Conservation (phyloP, 345 rosid species). For the Trapa incisa region DNA sequence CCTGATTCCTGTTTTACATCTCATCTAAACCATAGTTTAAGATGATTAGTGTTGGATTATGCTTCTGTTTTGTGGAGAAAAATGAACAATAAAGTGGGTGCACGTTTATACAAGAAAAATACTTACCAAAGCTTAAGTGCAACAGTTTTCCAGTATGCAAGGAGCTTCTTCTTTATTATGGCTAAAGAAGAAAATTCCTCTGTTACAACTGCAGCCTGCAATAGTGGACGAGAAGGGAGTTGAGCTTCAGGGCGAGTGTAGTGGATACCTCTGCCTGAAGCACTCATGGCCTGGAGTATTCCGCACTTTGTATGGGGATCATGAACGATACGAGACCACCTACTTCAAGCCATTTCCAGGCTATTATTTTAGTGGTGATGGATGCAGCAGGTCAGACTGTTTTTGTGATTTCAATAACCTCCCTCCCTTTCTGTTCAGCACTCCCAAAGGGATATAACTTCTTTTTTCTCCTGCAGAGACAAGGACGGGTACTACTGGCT, state of each 20-base stretch:
- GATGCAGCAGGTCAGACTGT: constrained; percentile 71
- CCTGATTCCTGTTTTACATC: background rate
- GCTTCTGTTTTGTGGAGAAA: background rate
- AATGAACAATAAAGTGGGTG: background rate
- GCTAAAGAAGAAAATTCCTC: background rate
- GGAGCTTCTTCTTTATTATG: background rate
- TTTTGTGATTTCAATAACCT: background rate
- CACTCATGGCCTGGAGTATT: constrained; percentile 97
- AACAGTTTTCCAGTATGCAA: background rate
- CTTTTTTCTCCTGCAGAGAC: constrained; percentile 42
- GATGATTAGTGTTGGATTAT: too few species aligned
- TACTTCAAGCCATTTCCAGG: constrained; percentile 95
- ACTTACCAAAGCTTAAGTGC: background rate
- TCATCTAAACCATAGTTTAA: too few species aligned
- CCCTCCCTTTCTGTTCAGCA: background rate
- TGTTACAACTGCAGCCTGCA: constrained; percentile 41
- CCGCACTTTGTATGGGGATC: constrained; percentile 90
- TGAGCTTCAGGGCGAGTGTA: constrained; percentile 91
- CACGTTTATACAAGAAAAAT: background rate
- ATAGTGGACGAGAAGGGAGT: constrained; percentile 94
- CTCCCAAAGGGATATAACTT: background rate
- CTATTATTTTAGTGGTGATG: constrained; percentile 90
- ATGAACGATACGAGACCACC: constrained; percentile 92
- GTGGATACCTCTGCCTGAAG: constrained; percentile 83
- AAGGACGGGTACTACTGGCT: constrained; percentile 96